A percentile compares a stretch with the other conserved stretches of the same genome.
Conservation (phyloP, 805 yeast genomes). For the Saccharomycopsis synnaedendra region DNA sequence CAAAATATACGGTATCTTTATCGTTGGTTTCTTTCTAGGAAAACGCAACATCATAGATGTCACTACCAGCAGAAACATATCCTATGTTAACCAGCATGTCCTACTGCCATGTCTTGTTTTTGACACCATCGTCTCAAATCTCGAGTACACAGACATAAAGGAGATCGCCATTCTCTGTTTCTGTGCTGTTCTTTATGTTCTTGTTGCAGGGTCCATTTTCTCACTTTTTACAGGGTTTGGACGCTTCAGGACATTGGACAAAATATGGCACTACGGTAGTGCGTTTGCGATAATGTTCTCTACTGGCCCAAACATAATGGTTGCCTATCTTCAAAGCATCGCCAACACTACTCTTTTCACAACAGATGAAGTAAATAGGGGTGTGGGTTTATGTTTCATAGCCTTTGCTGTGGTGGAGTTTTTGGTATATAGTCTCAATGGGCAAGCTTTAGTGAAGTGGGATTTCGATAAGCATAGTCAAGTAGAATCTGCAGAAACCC, state of each 20-base stretch:
- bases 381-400: conserved; percentile 75
- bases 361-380: conserved; percentile 48
- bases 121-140: conserved; percentile 53
- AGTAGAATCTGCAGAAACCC: conserved; percentile 1
- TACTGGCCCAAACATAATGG: conserved; percentile 72
- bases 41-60: conserved; percentile 51
- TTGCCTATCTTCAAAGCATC: conserved; percentile 67
- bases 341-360: conserved; percentile 43
- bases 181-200: conserved; percentile 32
- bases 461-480: conserved; percentile 38
- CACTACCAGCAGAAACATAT: conserved; percentile 55
- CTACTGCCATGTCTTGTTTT: conserved; percentile 69
- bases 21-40: conserved; percentile 55
- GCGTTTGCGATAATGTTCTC: conserved; percentile 63
- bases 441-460: conserved; percentile 55
- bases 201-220: conserved; percentile 14
- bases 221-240: neutral
- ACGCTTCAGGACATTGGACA: neutral
- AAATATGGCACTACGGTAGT: conserved; percentile 69
- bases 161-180: conserved; percentile 54
- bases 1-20: conserved; percentile 64
- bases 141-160: conserved; percentile 58
- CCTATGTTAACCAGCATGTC: conserved; percentile 55
- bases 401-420: conserved; percentile 58
- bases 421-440: conserved; percentile 64